Evolutionary conservation across 2,329 filamentous ascomycete genomes (phyloP), one percentile per base, ranked within the genome.

Genomic region (Berkeleyomyces basicola): DNA sequence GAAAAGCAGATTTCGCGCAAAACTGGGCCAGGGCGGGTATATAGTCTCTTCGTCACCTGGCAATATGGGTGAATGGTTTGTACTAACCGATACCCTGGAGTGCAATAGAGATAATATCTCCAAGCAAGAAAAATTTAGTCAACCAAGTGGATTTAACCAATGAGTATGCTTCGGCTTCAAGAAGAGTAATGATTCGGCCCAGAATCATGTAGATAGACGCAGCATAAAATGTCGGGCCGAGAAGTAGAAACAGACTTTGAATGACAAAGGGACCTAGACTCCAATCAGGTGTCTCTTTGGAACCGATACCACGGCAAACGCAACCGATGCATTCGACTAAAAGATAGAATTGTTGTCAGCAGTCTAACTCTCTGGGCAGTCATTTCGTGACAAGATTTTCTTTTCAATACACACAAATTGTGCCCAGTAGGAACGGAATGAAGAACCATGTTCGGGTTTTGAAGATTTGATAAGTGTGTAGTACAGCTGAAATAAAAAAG

Each of bases 111-210:
- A 79, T 49, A 1, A 80, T 69, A 66, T 84, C 81, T 44, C 80
- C 79, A 4, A 69, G 59, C 3, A 84, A 79, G 64, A 84, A 84
- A 43, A 78, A 71, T 61, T 75, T 78, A 3, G 80, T 83, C 5
- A 83, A 69, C 74, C 76, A 77, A 6, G 65, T 65, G 16, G 70
- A 66, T 5, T 65, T 69, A 23, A 76, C 68, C 40, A 74, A 58
- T 2, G 72, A 72, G 62, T 70, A 70, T 0, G 66, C 58, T 61
- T 74, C 70, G 23, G 70, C 74, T 23, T 71, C 70, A 2, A 76
- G 70, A 53, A 72, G 70, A 11, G 69, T 68, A 61, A 78, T 74
- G 33, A 78, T 67, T 10, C 78, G 72, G 7, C 75, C 75, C 2
- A 79, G 73, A 9, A 73, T 72, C 77, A 79, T 79, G 72, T 80